These are phyloP conservation scores for Aspergillus sp. DNA, from an alignment of 2,329 filamentous ascomycete genomes.

Conservation along the genomic window DNA sequence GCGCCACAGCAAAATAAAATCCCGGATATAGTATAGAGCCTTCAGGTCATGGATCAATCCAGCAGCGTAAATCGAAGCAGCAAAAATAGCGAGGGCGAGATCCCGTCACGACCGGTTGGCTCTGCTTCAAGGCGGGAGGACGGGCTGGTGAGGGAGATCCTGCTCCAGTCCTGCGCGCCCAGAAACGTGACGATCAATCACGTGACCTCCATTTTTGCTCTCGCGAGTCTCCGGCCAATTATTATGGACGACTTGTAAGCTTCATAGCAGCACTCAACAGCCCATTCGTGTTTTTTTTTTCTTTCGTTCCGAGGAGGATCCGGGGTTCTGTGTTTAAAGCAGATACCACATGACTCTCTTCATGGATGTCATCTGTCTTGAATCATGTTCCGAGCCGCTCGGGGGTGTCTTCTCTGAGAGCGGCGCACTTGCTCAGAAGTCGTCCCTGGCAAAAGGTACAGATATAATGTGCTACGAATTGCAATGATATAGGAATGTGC, in stretches of 20 bases:
- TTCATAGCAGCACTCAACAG: neutral
- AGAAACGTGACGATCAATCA: conserved; percentile 28
- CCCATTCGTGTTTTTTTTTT: conserved; percentile 3
- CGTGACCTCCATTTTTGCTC: conserved; percentile 26
- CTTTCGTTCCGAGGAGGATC: neutral
- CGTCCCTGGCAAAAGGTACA: conserved; percentile 22
- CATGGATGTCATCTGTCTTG: conserved; percentile 40
- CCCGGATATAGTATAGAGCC: neutral
- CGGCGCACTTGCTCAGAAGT: conserved; percentile 23
- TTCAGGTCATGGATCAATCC: neutral
- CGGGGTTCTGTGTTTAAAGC: neutral
- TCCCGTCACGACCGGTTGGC: no score
- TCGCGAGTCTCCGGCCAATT: neutral
- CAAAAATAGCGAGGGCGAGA: neutral
- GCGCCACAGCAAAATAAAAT: conserved; percentile 6
- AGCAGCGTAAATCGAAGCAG: neutral
- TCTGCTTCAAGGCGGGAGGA: conserved; percentile 2
- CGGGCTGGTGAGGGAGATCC: conserved; percentile 15
- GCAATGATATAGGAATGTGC: neutral
- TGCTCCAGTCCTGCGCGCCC: conserved; percentile 22
- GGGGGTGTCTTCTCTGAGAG: conserved; percentile 32
- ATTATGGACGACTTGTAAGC: neutral
- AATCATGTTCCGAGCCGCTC: conserved; percentile 34
- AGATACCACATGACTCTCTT: conserved; percentile 24
- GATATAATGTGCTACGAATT: neutral